Base-by-base conservation (phyloP, 495 filamentous ascomycete genomes). In the Astrothelium subdiscretum region DNA sequence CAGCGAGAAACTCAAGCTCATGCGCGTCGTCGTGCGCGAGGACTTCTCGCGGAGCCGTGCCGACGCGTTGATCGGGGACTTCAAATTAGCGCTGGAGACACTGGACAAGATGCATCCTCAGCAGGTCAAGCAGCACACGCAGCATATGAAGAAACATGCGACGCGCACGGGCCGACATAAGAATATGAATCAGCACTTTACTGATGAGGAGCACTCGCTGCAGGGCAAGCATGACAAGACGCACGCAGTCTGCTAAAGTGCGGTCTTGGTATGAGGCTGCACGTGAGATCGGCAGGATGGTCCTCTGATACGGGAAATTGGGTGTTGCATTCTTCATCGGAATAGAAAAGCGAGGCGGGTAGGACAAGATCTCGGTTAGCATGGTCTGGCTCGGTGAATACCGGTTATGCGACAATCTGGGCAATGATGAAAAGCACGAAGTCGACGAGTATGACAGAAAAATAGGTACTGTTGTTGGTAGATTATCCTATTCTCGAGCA, bases 191-290 rank as follows among this genome's bases (percentile, higher is more conserved):
- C 73, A 78, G n/a, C 75, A 83, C 51, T 92, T 86, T 72, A 76
- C 84, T 71, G 80, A 82, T 64, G 90, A 95, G 77, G 85, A 82
- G 70, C 91, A 96, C 73, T 88, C 84, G 35, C 73, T 96, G 73
- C 89, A 95, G 79, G 90, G 89, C 3, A 90, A 91, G 82, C 81
- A 81, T 60, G 90, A 90, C 52, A 96, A 96, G 83, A 90, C 90
- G 13, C 90, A 95, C 72, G 85, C 82, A 35, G 78, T 92, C 60
- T 95, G 90, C 76, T 94, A 86, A 57, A 57, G 27, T 3, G 4
- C 20, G 12, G 12, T 20, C n/a, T n/a, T 27, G n/a, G 24, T 8
- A 29, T 27, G 8, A 15, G 8, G 24, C 8, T 29, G 8, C 6
- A n/a, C 5, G 6, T 26, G 12, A 24, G 22, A 27, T 29, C 22